These are phyloP conservation scores for Populus hybrid DNA, from an alignment of 441 rosid genomes.

Conservation along the genomic window DNA sequence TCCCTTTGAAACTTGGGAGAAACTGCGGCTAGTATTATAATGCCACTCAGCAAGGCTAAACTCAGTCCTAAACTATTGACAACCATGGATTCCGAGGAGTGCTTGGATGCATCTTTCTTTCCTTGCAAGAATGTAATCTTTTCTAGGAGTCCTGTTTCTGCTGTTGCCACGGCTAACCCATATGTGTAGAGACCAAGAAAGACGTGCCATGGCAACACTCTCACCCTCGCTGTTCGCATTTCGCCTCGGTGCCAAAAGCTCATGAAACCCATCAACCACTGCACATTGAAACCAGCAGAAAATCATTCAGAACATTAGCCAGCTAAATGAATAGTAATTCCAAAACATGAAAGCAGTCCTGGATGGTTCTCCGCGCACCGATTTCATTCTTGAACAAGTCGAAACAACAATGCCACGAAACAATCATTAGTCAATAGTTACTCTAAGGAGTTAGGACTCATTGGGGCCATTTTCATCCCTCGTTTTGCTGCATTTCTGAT, in stretches of 20 bases:
- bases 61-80: slow-evolving; percentile 68
- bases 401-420: no score
- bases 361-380: no score
- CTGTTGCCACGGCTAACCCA: slow-evolving; percentile 80
- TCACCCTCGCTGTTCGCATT: slow-evolving; percentile 46
- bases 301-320: not conserved
- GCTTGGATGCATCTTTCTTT: slow-evolving; percentile 37
- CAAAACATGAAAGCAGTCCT: not conserved
- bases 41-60: slow-evolving; percentile 64
- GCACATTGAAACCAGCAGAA: slow-evolving; percentile 17
- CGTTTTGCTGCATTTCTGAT: no score
- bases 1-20: slow-evolving; percentile 57
- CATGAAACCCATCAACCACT: slow-evolving; percentile 88
- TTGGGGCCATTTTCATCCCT: no score
- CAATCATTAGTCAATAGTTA: no score
- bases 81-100: slow-evolving; percentile 59
- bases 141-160: slow-evolving; percentile 85
- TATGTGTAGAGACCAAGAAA: slow-evolving; percentile 91
- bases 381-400: no score
- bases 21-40: slow-evolving; percentile 59
- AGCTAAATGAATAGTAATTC: not conserved
- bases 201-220: slow-evolving; percentile 83
- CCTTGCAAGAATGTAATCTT: slow-evolving; percentile 69
- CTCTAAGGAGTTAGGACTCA: no score
- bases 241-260: slow-evolving; percentile 90